Conservation (phyloP, 306 rosid genomes). For the Quercus aquifolioides region DNA sequence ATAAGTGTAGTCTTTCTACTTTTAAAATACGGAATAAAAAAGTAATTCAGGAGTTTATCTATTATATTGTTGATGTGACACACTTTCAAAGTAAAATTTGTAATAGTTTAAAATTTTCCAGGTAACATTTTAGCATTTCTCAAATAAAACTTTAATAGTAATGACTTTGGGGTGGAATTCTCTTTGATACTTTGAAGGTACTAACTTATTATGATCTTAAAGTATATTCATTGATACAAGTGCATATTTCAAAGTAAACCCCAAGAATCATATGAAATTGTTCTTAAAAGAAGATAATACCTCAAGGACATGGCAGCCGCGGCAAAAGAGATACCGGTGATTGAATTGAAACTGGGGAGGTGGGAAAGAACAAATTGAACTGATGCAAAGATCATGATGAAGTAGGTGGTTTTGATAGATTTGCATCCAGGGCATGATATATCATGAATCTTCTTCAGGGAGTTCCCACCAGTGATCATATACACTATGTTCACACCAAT, state of each 20-base stretch:
- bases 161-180: too few species aligned
- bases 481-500: constrained; percentile 33
- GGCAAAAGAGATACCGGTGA: constrained; percentile 33
- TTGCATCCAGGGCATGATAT: constrained; percentile 18
- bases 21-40: not conserved
- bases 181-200: not conserved
- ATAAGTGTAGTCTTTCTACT: too few species aligned
- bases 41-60: not conserved
- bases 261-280: not conserved
- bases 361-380: constrained; percentile 41
- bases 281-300: constrained; percentile 2
- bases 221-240: too few species aligned
- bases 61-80: too few species aligned
- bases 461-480: constrained; percentile 45
- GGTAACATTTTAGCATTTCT: too few species aligned
- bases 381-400: constrained; percentile 37
- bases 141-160: too few species aligned
- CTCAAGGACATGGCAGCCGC: constrained; percentile 46
- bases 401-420: constrained; percentile 37
- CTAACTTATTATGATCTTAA: too few species aligned
- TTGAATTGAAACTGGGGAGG: constrained; percentile 44
- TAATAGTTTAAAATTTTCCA: too few species aligned
- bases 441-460: constrained; percentile 32
- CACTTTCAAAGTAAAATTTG: too few species aligned
- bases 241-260: too few species aligned